phyloP scores from a whole-genome alignment of 768 basidiomycete species.

The Russula emetica region DNA sequence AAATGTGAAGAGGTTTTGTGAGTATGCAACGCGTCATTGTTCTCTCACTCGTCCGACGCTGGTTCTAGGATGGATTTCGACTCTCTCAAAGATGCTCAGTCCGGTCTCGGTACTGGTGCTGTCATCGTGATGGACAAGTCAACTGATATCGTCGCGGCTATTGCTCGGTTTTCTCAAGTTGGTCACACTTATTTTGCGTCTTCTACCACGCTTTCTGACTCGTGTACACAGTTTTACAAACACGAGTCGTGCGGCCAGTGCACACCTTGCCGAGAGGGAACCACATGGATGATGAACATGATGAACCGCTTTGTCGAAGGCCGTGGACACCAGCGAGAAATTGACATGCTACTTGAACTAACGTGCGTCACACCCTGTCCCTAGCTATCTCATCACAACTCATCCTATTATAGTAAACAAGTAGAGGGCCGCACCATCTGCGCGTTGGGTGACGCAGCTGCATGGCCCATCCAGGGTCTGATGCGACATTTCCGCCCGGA shows the following conservation, averaged over 20 bases:
- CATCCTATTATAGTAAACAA: conserved; percentile 66
- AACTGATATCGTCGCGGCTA: conserved; percentile 91
- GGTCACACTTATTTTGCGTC: conserved; percentile 9
- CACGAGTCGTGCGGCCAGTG: conserved; percentile 74
- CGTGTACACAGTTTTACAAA: conserved; percentile 12
- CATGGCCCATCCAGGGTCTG: conserved; percentile 97
- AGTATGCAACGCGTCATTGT: conserved; percentile 37
- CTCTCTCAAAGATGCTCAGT: conserved; percentile 86
- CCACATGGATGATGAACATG: conserved; percentile 99
- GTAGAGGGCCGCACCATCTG: conserved; percentile 96
- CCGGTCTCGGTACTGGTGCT: conserved; percentile 96
- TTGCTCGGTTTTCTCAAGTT: conserved; percentile 86
- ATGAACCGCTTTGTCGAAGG: conserved; percentile 96
- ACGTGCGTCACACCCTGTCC: conserved; percentile 49
- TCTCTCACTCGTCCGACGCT: neutral
- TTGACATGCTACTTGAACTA: conserved; percentile 95
- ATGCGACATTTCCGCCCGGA: conserved; percentile 97
- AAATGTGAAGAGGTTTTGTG: conserved; percentile 84
- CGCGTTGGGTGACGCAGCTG: conserved; percentile 93
- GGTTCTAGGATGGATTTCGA: conserved; percentile 89
- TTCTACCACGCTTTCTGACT: neutral
- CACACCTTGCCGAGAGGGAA: conserved; percentile 81
- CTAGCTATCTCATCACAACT: neutral
- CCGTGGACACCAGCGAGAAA: conserved; percentile 85
- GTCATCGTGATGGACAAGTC: conserved; percentile 99